Evolutionary conservation across 441 rosid species (phyloP), one percentile per base, ranked within the genome.

Genomic region (Pelargonium cotyledonis): DNA sequence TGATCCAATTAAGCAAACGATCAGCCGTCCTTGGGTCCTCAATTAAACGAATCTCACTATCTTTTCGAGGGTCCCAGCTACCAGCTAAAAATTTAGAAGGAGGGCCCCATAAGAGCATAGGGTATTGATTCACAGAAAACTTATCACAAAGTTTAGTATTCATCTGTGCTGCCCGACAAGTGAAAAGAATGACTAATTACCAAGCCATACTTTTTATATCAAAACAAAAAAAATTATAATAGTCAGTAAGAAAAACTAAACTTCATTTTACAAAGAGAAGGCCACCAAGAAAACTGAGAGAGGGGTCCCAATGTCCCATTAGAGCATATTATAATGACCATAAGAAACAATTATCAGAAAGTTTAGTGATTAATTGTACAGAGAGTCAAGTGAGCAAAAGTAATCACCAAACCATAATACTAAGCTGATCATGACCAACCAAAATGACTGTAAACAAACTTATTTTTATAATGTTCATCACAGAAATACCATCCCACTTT

Each of bases 31-130:
- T 86, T n/a, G 79, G 90, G 58, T 86, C 91, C 63, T 90, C 90
- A 41, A 91, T 85, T 61, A 71, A 70, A 41, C 3, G 75, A 66
- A 90, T 70, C 62, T 90, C 86, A 53, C 82, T 80, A 77, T 87
- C 82, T 31, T 86, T 75, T 66, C 80, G 81, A 58, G 96, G 84
- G 46, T 83, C 78, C 90, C 85, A 83, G 23, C 83, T 70, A 64
- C 78, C 85, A 69, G 84, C 78, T 53, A 81, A 81, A 69, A 95
- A 90, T 79, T 85, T 86, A 23, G 88, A 71, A 35, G 98, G 85
- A 38, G 83, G 80, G 31, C 89, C 91, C 99, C 99, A 95, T 66
- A 91, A 85, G 70, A 92, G 91, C 95, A 90, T 89, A 61, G 99
- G 99, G 78, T 89, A 92, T 68, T 83, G 95, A 70, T 81, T 47